Evolutionary conservation across 345 rosid species (phyloP), one percentile per base, ranked within the genome.

Genomic region (Linum trigynum): DNA sequence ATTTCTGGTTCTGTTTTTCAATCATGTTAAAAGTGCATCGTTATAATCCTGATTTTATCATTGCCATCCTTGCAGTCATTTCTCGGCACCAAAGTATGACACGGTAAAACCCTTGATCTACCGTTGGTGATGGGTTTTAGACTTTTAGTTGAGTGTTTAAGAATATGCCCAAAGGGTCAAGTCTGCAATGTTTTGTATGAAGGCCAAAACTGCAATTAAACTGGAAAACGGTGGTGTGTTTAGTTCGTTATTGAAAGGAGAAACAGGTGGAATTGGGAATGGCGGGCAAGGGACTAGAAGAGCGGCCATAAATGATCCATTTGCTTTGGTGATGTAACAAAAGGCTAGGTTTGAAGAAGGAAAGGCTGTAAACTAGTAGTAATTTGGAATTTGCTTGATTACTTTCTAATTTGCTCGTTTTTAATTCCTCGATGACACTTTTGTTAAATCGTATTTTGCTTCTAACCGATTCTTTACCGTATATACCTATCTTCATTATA

Each of bases 11-110:
- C 32, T 23, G 50, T 43, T 43, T 43, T 48, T 14, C 14, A 3
- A 5, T 10, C 14, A 48, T 37, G n/a, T 68, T 15, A 1, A 17
- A 7, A 5, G 1, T 51, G 37, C 64, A 41, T 41, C 45, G 45
- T 41, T 41, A 8, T 41, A 41, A 41, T 8, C 5, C 39, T 5
- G 10, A 16, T 23, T 17, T 37, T 64, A 41, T 62, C 45, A 4
- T 41, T 8, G 45, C 9, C 45, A 41, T 41, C 17, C 1, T 53
- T 71, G 71, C 86, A 85, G 90, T 70, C 86, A 2, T 81, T 78
- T 72, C 83, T 81, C 3, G 90, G 88, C 32, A 48, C 87, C 9
- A 83, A 73, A 71, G 76, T 75, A 60, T 85, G 80, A 85, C 69
- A 57, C 14, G 9, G 11, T 9, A 48, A 23, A 23, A 23, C 32